These are phyloP conservation scores for Sparassis latifolia DNA, from an alignment of 1,284 basidiomycete species.

Conservation along the genomic window DNA sequence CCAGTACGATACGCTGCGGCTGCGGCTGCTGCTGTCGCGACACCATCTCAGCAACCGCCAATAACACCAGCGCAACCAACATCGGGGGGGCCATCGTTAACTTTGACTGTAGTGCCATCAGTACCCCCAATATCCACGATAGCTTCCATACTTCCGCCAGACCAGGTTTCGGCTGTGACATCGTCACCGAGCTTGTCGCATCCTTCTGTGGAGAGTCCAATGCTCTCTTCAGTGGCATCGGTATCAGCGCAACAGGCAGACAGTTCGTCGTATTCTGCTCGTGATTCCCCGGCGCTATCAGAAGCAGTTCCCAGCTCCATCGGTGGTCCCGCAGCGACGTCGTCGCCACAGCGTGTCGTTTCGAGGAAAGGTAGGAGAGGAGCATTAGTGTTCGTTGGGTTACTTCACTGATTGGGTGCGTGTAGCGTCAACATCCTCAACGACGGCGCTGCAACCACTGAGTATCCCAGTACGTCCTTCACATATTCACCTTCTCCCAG, in stretches of 20 bases:
- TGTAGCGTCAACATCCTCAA: conserved; percentile 18
- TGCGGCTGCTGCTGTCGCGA: conserved; percentile 77
- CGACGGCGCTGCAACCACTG: conserved; percentile 15
- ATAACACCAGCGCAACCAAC: conserved; percentile 18
- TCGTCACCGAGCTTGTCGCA: conserved; percentile 78
- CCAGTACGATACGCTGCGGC: conserved; percentile 90
- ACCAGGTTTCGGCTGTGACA: conserved; percentile 44
- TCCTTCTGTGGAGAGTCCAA: conserved; percentile 70
- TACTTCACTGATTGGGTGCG: not conserved
- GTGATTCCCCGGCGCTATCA: conserved; percentile 64
- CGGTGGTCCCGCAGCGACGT: conserved; percentile 45
- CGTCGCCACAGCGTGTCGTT: conserved; percentile 39
- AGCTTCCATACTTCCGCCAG: conserved; percentile 35
- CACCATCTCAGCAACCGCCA: conserved; percentile 24
- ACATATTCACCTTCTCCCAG: conserved; percentile 5
- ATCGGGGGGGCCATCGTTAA: conserved; percentile 31
- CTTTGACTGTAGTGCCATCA: conserved; percentile 29
- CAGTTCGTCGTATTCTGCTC: conserved; percentile 62
- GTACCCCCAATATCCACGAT: conserved; percentile 29
- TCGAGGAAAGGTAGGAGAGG: conserved; percentile 17
- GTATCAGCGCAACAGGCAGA: conserved; percentile 59
- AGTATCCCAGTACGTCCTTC: conserved; percentile 14
- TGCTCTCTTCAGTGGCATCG: conserved; percentile 65
- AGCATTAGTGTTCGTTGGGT: not conserved
- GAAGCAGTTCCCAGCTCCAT: conserved; percentile 56